Percentiles rank a stretch among this genome's conserved stretches.
Evolutionary conservation across 2,329 filamentous ascomycete genomes (phyloP).

Genomic region (Chrysosporium queenslandicum): DNA sequence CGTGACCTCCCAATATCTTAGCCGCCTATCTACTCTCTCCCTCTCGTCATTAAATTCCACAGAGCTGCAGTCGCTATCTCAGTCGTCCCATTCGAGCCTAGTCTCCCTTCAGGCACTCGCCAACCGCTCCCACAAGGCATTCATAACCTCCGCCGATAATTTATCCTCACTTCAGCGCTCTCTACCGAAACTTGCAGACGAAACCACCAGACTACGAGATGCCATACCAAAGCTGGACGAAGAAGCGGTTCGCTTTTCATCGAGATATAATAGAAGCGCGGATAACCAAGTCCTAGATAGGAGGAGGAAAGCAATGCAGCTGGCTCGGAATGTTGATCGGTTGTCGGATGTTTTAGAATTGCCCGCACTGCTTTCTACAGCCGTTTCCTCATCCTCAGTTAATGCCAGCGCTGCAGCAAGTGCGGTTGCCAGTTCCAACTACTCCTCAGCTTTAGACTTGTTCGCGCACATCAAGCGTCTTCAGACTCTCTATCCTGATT

Average conservation of each 20-base stretch:
- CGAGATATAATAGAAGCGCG: slow-evolving; percentile 65
- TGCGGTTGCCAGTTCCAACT: slow-evolving; percentile 52
- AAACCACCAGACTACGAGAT: slow-evolving; percentile 57
- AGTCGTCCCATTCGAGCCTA: slow-evolving; percentile 68
- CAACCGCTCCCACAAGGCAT: slow-evolving; percentile 74
- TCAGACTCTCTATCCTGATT: slow-evolving; percentile 70
- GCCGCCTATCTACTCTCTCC: slow-evolving; percentile 64
- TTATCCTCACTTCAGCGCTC: slow-evolving; percentile 63
- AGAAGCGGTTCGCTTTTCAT: slow-evolving; percentile 68
- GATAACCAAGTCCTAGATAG: slow-evolving; percentile 60
- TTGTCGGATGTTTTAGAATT: slow-evolving; percentile 86
- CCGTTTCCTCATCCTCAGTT: slow-evolving; percentile 42
- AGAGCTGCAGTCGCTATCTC: slow-evolving; percentile 70
- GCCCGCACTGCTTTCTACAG: slow-evolving; percentile 71
- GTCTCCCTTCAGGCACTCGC: slow-evolving; percentile 79
- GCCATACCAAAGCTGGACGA: slow-evolving; percentile 69
- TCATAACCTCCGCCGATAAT: slow-evolving; percentile 70
- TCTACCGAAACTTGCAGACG: slow-evolving; percentile 58
- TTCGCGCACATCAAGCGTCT: slow-evolving; percentile 88
- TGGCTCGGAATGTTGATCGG: slow-evolving; percentile 79
- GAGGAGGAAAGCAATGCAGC: slow-evolving; percentile 67
- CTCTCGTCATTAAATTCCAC: slow-evolving; percentile 60
- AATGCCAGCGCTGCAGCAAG: slow-evolving; percentile 34
- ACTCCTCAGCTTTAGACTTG: slow-evolving; percentile 80
- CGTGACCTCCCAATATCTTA: slow-evolving; percentile 59